Conservation (phyloP, 148 eudicot genomes). For the Camellia japonica region DNA sequence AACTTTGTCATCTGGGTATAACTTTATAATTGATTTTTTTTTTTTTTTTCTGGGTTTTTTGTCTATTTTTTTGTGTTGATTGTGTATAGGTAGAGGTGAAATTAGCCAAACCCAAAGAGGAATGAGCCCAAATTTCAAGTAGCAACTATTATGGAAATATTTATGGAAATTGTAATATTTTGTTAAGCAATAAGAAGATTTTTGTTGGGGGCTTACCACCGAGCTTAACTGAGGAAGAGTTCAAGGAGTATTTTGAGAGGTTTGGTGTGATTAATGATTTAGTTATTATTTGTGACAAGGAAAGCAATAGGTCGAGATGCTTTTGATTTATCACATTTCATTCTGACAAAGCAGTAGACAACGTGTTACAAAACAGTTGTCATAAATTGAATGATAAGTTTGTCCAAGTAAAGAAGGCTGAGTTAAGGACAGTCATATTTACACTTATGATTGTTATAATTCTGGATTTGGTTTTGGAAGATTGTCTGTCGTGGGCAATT, state of each 20-base stretch:
- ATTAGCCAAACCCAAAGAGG: constrained; percentile 12
- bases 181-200: neutral
- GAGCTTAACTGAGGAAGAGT: constrained; percentile 7
- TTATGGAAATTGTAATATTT: no score
- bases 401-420: constrained; percentile 20
- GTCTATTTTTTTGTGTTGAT: neutral
- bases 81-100: constrained; percentile 18
- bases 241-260: constrained; percentile 10
- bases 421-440: neutral
- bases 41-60: neutral
- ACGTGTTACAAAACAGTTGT: constrained; percentile 4
- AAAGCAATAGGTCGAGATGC: constrained; percentile 7
- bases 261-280: constrained; percentile 14
- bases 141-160: no score
- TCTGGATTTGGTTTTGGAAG: no score
- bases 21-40: neutral
- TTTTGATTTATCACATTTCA: constrained; percentile 23
- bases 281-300: constrained; percentile 12
- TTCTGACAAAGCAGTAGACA: constrained; percentile 9
- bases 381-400: constrained; percentile 9
- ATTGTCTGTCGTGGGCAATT: no score
- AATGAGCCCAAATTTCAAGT: neutral
- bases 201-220: constrained; percentile 23
- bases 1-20: neutral
- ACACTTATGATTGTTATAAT: no score